These are phyloP conservation scores for Penicillium sp. DNA, from an alignment of 2,329 filamentous ascomycete genomes.

Conservation along the genomic window DNA sequence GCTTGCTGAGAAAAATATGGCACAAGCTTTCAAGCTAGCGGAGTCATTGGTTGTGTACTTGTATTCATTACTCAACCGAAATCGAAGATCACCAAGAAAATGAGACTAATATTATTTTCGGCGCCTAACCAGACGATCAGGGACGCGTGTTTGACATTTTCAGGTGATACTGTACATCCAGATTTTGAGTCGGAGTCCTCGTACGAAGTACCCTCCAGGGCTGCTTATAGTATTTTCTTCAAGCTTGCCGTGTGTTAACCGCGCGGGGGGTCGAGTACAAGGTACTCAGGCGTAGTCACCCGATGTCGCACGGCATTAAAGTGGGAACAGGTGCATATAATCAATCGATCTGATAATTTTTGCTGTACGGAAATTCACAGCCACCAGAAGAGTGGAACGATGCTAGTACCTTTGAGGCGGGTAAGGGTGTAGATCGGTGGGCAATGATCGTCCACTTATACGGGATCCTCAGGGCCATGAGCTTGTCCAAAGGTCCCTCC, in stretches of 20 bases:
- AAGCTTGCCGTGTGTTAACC: too few species aligned
- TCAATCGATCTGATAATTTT: slow-evolving; percentile 6
- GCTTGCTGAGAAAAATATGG: neutral
- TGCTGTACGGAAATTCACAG: neutral
- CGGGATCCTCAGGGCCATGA: neutral
- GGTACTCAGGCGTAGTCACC: neutral
- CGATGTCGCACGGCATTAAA: neutral
- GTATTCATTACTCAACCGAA: slow-evolving; percentile 1
- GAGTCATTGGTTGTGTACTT: neutral
- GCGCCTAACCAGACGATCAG: neutral
- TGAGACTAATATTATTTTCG: neutral
- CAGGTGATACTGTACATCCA: neutral
- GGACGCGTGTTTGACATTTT: neutral
- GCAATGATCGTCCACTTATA: neutral
- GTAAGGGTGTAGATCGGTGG: neutral
- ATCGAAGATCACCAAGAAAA: slow-evolving; percentile 4
- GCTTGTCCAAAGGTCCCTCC: neutral
- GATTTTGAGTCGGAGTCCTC: neutral
- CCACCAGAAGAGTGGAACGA: neutral
- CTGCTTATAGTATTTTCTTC: too few species aligned
- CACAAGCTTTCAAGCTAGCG: neutral
- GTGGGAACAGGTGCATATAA: neutral
- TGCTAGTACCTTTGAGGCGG: neutral
- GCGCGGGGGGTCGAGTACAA: too few species aligned
- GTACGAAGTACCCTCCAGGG: too few species aligned